A percentile compares a stretch with the other conserved stretches of the same genome.
Evolutionary conservation across 306 rosid species (phyloP).

Genomic region (Sechiopsis laciniata): DNA sequence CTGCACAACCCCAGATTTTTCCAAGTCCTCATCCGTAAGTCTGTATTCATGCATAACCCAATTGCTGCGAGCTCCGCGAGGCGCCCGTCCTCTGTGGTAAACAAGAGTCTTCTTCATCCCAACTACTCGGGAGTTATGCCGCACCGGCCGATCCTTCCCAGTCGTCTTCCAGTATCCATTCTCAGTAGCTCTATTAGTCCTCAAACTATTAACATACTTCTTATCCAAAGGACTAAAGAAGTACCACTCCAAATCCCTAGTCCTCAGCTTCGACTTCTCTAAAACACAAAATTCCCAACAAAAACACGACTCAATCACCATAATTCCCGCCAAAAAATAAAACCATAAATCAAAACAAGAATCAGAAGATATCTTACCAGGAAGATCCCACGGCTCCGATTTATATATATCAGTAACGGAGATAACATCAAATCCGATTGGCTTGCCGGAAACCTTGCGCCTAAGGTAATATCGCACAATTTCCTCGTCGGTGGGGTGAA

Average conservation of each 20-base stretch:
- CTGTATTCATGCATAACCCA: constrained; percentile 99
- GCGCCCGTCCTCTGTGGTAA: constrained; percentile 78
- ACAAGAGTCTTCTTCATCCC: constrained; percentile 98
- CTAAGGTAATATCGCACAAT: constrained; percentile 61
- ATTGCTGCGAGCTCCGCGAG: constrained; percentile 59
- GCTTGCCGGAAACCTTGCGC: constrained; percentile 55
- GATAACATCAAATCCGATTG: constrained; percentile 44
- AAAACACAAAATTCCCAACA: background rate
- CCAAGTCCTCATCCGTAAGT: constrained; percentile 48
- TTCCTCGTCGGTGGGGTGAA: constrained; percentile 94
- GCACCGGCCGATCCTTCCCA: constrained; percentile 67
- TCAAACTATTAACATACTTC: constrained; percentile 74
- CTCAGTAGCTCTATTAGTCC: constrained; percentile 82
- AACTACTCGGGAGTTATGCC: constrained; percentile 30
- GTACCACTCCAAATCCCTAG: constrained; percentile 87
- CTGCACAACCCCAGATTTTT: constrained; percentile 43
- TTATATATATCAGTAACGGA: constrained; percentile 64
- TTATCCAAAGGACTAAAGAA: constrained; percentile 67
- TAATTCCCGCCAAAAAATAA: background rate
- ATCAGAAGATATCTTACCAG: constrained; percentile 37
- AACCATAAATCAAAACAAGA: background rate
- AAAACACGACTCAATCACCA: background rate
- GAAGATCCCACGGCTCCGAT: constrained; percentile 93
- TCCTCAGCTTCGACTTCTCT: constrained; percentile 68
- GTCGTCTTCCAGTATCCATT: constrained; percentile 96